Evolutionary conservation across 345 rosid genomes (phyloP).

Genomic region (Eucalyptus polyanthemos): DNA sequence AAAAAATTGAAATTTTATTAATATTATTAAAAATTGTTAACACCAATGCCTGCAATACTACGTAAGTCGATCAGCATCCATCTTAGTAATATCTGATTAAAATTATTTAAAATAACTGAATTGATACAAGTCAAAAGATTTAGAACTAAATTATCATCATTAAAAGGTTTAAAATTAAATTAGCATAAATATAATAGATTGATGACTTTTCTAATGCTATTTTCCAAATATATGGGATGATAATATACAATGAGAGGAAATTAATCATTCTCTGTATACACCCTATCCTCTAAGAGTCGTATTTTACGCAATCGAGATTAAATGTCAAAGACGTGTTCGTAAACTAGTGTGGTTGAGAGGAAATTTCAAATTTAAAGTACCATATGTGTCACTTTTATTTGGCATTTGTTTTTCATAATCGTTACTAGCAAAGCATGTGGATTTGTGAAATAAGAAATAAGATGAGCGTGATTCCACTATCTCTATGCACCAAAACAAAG

Average conservation of each 20-base stretch:
- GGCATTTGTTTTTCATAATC: background rate
- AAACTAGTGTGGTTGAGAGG: background rate
- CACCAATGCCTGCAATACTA: accelerated
- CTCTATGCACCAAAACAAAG: background rate
- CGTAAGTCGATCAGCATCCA: accelerated
- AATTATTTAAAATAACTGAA: too few species aligned
- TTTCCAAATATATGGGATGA: too few species aligned
- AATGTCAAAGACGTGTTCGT: background rate
- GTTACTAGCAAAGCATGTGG: background rate
- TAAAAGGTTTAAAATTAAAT: too few species aligned
- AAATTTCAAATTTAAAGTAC: background rate
- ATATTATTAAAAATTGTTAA: too few species aligned
- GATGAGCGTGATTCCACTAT: background rate
- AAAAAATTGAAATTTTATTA: too few species aligned
- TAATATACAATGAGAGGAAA: background rate
- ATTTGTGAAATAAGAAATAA: background rate
- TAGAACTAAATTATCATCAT: too few species aligned
- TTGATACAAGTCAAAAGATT: too few species aligned
- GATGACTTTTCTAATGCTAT: too few species aligned
- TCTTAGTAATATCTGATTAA: too few species aligned
- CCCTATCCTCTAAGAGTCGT: background rate
- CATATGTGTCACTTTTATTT: background rate
- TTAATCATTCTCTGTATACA: background rate
- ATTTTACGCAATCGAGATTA: background rate
- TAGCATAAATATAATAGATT: too few species aligned